phyloP scores from a whole-genome alignment of 169 alveolate genomes.

The Cryptosporidium sp. region DNA sequence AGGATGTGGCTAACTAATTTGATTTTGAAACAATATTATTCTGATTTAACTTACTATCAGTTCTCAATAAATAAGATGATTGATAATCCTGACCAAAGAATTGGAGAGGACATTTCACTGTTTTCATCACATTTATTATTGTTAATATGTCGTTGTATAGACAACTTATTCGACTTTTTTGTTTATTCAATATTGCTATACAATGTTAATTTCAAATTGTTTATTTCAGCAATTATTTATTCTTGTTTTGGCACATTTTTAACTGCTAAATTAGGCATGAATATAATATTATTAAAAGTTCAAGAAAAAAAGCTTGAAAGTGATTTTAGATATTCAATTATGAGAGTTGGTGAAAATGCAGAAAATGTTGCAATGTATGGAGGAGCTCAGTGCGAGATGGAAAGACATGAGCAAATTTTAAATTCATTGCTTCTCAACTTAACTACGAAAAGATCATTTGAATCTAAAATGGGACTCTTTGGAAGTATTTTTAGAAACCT shows the following conservation, averaged over 20 bases:
- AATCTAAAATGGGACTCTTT: slow-evolving; percentile 69
- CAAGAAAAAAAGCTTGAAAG: slow-evolving; percentile 66
- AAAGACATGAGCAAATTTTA: slow-evolving; percentile 18
- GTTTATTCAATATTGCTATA: slow-evolving; percentile 46
- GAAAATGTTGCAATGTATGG: slow-evolving; percentile 78
- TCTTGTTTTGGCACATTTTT: slow-evolving; percentile 50
- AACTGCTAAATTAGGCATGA: slow-evolving; percentile 55
- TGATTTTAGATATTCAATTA: slow-evolving; percentile 76
- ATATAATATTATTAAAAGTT: slow-evolving; percentile 31
- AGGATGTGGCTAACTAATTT: slow-evolving; percentile 74
- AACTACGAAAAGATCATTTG: slow-evolving; percentile 9
- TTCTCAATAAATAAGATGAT: slow-evolving; percentile 41
- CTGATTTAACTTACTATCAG: slow-evolving; percentile 53
- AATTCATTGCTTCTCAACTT: not conserved
- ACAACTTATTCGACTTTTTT: slow-evolving; percentile 69
- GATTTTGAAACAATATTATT: slow-evolving; percentile 58
- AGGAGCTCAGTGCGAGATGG: slow-evolving; percentile 56
- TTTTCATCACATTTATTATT: slow-evolving; percentile 47
- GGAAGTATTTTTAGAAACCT: slow-evolving; percentile 45
- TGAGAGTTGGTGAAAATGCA: slow-evolving; percentile 77
- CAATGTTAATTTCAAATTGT: slow-evolving; percentile 32
- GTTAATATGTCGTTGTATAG: slow-evolving; percentile 52
- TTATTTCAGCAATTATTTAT: slow-evolving; percentile 58
- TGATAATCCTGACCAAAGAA: slow-evolving; percentile 77
- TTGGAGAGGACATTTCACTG: slow-evolving; percentile 69